phyloP scores from a whole-genome alignment of 2,329 filamentous ascomycete species.

The Calonectria pteridis region DNA sequence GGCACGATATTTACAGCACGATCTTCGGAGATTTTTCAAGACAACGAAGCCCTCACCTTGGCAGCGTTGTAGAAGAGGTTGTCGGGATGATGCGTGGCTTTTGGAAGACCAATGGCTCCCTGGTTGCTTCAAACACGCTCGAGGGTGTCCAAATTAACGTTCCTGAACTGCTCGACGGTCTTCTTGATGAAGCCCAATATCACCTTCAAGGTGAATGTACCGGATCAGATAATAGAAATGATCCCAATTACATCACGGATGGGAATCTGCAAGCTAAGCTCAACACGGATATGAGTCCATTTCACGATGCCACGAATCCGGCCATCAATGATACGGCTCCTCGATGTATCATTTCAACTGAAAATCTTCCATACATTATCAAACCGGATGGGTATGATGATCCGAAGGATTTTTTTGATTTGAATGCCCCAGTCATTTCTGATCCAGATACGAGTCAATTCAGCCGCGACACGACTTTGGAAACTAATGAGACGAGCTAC shows the following conservation, averaged over 20 bases:
- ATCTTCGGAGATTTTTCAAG: not conserved
- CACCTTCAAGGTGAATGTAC: not conserved
- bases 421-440: not conserved
- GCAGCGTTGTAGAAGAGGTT: not conserved
- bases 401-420: not conserved
- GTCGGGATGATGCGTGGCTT: not conserved
- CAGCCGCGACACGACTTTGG: not conserved
- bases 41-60: not conserved
- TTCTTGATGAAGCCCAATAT: not conserved
- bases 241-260: not conserved
- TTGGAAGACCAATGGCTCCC: not conserved
- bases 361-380: not conserved
- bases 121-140: not conserved
- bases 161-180: not conserved
- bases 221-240: not conserved
- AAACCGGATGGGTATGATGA: not conserved
- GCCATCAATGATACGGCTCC: not conserved
- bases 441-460: not conserved
- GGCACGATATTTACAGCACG: not conserved
- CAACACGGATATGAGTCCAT: not conserved
- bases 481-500: not conserved
- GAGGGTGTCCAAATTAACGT: not conserved
- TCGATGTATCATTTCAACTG: not conserved
- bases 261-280: not conserved
- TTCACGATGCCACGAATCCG: accelerated